These are phyloP conservation scores for Fonsecaea erecta DNA, from an alignment of 2,329 filamentous ascomycete genomes.

Conservation along the genomic window DNA sequence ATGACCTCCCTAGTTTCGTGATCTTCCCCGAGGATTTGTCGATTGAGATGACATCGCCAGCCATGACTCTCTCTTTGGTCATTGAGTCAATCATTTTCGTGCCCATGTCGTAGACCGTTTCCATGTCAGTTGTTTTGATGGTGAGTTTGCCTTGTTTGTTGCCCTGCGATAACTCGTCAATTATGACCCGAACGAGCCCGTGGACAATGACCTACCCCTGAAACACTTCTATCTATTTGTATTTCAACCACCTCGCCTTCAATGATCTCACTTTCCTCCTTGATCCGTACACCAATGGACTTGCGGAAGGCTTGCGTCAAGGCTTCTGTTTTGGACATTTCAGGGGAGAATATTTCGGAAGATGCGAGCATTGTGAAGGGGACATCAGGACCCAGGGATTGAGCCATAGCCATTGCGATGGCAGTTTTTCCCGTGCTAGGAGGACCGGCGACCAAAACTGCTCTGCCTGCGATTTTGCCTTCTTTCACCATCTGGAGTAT, in stretches of 20 bases:
- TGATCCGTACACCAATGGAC: constrained; percentile 96
- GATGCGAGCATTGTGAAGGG: constrained; percentile 95
- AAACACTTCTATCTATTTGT: constrained; percentile 95
- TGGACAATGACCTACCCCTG: constrained; percentile 62
- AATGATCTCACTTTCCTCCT: constrained; percentile 98
- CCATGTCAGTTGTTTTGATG: constrained; percentile 99
- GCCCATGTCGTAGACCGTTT: constrained; percentile 99
- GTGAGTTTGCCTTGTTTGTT: constrained; percentile 99
- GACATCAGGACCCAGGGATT: constrained; percentile 90
- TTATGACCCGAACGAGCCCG: background rate
- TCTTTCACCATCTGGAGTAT: constrained; percentile 99
- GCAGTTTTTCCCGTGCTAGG: constrained; percentile 98
- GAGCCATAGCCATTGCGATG: constrained; percentile 98
- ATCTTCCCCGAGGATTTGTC: constrained; percentile 99
- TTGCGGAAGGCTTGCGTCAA: constrained; percentile 98
- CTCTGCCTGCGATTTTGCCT: constrained; percentile 95
- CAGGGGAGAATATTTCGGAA: constrained; percentile 96
- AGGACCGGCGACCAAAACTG: constrained; percentile 91
- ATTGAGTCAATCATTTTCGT: constrained; percentile 99
- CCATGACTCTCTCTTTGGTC: constrained; percentile 99
- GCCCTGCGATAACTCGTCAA: constrained; percentile 53
- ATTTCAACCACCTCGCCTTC: constrained; percentile 99
- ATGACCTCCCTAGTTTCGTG: constrained; percentile 93
- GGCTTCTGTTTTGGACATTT: constrained; percentile 99
- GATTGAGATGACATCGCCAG: constrained; percentile 96